Conservation (phyloP, 306 rosid genomes). For the Lotus japonicus region DNA sequence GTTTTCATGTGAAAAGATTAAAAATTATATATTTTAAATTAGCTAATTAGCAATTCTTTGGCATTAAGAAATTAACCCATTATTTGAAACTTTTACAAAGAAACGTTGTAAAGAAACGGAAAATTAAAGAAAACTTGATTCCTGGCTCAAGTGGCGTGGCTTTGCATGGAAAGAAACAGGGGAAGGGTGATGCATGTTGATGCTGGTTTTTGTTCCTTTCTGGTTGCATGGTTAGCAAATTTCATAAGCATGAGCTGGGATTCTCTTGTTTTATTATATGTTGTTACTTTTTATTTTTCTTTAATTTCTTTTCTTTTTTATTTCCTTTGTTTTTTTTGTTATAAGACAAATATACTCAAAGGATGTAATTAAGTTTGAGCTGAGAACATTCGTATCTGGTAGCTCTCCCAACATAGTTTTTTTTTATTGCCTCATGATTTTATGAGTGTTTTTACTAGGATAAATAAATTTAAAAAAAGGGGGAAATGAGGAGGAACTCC, state of each 20-base stretch:
- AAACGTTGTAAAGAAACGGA: not conserved
- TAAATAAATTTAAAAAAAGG: too few relatives aligned
- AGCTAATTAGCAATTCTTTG: not conserved
- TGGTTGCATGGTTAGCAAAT: conserved; percentile 14
- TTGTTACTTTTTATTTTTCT: not conserved
- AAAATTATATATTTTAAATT: not conserved
- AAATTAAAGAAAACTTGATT: conserved; percentile 1
- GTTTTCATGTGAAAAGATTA: conserved; percentile 20
- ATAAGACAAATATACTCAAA: too few relatives aligned
- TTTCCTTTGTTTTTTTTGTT: too few relatives aligned
- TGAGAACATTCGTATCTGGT: too few relatives aligned
- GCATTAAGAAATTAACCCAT: conserved; percentile 3
- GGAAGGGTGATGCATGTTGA: not conserved
- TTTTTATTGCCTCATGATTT: too few relatives aligned
- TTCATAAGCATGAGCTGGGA: not conserved
- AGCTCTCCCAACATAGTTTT: too few relatives aligned
- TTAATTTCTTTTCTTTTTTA: too few relatives aligned
- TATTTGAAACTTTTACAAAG: not conserved
- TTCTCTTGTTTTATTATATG: not conserved
- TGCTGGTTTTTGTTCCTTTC: not conserved
- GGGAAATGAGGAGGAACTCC: too few relatives aligned
- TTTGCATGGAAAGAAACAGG: conserved; percentile 1
- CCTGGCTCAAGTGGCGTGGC: not conserved
- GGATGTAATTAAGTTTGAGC: too few relatives aligned
- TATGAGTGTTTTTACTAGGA: too few relatives aligned